Base-by-base conservation (phyloP, 352 stramenopile genomes). In the Peronosclerospora sorghi region DNA sequence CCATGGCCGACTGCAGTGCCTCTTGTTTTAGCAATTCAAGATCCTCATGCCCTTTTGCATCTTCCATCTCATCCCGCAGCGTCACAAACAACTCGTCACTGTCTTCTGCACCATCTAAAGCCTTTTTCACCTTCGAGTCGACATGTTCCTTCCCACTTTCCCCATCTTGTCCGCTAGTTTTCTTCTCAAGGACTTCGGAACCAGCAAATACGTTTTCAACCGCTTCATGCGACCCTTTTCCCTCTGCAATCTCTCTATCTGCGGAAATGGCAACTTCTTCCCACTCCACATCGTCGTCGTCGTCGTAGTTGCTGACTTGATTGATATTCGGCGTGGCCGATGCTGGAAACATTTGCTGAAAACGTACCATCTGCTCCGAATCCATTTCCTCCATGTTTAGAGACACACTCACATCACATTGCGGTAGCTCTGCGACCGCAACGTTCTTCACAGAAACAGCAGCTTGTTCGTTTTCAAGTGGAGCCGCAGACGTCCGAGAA, bases 1-100 rank as follows among this genome's bases (percentile, higher is more conserved):
- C 57, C 43, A 92, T 81, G 1, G 74, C 79, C 45, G 79, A 87
- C 15, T 85, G 62, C 19, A 92, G 45, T 12, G 79, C 79, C 41
- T 91, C 78, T 37, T 77, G 55, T 38, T 79, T 73, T 2, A 84
- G 51, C 29, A 65, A 43, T 7, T 67, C 56, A 9, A 90, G 41
- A 59, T 87, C 77, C 46, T 72, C 61, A 36, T 87, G 68, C 0
- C 65, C 74, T 37, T 75, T 80, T 1, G 64, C 72, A 29, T 89
- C 77, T 37, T 89, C 77, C 17, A 87, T 59, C 45, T 89, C 77
- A 24, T 59, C 63, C 39, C 72, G 79, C 7, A 89, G 50, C 13
- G 68, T 74, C 23, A 74, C 20, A 35, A 74, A 79, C 37, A 74
- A 45, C 3, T 86, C 70, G 18, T 69, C 48, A 1, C 57, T 65